phyloP scores from a whole-genome alignment of 2,329 filamentous ascomycete species.

The Stromatinia cepivora region DNA sequence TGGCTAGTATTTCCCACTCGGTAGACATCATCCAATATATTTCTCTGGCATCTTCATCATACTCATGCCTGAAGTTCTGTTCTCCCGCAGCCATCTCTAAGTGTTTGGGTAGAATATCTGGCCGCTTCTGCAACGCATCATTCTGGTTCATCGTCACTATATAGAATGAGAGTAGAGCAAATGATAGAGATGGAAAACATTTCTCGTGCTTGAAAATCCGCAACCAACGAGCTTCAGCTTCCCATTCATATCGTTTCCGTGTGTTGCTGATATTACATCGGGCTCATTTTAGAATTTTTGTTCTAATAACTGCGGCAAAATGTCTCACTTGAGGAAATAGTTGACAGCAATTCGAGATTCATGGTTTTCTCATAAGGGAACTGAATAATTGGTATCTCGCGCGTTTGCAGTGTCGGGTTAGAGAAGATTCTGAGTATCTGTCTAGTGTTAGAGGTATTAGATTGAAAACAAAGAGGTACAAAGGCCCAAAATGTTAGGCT shows the following conservation, averaged over 20 bases:
- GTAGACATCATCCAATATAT: neutral
- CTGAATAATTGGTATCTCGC: neutral
- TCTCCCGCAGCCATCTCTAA: neutral
- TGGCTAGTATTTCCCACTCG: too few relatives aligned
- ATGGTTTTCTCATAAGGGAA: too few relatives aligned
- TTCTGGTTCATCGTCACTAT: neutral
- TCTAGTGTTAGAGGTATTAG: neutral
- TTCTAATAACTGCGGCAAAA: neutral
- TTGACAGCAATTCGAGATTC: neutral
- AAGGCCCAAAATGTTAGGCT: neutral
- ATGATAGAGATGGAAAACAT: neutral
- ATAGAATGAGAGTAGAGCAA: neutral
- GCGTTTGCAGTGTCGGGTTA: neutral
- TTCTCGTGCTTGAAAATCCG: neutral
- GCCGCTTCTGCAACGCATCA: neutral
- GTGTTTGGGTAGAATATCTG: neutral
- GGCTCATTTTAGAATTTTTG: neutral
- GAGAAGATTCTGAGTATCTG: neutral
- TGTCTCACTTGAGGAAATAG: slow-evolving; percentile 1
- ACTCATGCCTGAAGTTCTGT: too few relatives aligned
- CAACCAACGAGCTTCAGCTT: neutral
- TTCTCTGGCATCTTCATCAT: neutral
- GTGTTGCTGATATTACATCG: neutral
- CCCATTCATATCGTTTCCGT: neutral
- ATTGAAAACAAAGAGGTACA: neutral